phyloP scores from a whole-genome alignment of 139 green algal species.

The Zygnema cylindricum region DNA sequence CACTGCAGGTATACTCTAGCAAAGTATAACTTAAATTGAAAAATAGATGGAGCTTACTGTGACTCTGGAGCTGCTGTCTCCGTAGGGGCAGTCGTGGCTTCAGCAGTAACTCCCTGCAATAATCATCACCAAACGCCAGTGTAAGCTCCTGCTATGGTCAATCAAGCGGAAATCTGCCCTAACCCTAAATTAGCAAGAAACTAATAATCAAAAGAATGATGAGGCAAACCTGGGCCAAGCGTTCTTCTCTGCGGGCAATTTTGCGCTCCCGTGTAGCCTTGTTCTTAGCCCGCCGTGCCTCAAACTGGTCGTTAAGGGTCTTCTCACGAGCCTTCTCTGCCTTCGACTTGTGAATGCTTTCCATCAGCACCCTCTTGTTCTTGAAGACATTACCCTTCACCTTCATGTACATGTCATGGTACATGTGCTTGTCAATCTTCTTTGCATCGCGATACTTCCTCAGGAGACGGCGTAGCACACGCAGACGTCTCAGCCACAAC shows the following conservation, averaged over 20 bases:
- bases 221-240: slow-evolving; percentile 69
- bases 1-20: too few species aligned
- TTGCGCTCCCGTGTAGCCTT: slow-evolving; percentile 93
- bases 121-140: background rate
- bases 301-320: slow-evolving; percentile 97
- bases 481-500: slow-evolving; percentile 95
- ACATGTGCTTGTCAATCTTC: slow-evolving; percentile 99
- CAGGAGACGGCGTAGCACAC: slow-evolving; percentile 94
- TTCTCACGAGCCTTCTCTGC: slow-evolving; percentile 98
- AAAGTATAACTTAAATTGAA: too few species aligned
- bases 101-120: background rate
- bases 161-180: background rate
- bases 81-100: background rate
- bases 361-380: slow-evolving; percentile 99
- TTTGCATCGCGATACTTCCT: slow-evolving; percentile 94
- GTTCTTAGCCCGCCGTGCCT: slow-evolving; percentile 95
- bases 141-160: background rate
- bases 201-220: background rate
- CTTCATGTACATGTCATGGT: slow-evolving; percentile 98
- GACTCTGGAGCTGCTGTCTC: background rate
- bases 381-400: slow-evolving; percentile 99
- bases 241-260: slow-evolving; percentile 91
- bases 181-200: background rate
- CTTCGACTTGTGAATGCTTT: slow-evolving; percentile 99
- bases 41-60: background rate